A percentile compares a stretch with the other conserved stretches of the same genome.
phyloP scores from a whole-genome alignment of 306 rosid species.

The Vigna radiata region DNA sequence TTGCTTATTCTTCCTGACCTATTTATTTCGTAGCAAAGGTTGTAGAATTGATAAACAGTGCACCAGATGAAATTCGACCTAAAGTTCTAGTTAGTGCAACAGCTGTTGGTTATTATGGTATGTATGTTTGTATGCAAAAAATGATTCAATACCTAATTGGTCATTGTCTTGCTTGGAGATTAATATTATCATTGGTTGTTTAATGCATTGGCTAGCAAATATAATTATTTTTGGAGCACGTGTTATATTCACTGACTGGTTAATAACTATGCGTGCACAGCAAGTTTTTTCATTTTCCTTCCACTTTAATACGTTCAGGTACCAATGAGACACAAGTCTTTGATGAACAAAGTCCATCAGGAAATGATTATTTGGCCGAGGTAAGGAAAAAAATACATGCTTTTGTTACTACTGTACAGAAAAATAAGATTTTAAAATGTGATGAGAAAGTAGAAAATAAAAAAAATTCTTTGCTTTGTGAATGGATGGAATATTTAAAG shows the following conservation, averaged over 20 bases:
- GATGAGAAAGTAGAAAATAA: background rate
- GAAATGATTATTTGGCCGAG: constrained; percentile 96
- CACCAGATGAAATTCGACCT: constrained; percentile 78
- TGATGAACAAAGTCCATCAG: constrained; percentile 89
- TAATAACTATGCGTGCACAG: background rate
- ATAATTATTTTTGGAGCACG: constrained; percentile 4
- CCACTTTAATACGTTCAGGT: constrained; percentile 56
- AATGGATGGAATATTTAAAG: constrained; percentile 7
- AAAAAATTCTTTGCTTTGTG: background rate
- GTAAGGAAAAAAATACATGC: constrained; percentile 49
- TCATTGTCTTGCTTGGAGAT: constrained; percentile 1
- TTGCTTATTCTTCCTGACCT: constrained; percentile 51
- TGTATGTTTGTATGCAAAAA: constrained; percentile 52
- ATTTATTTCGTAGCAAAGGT: constrained; percentile 66
- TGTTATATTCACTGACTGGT: constrained; percentile 5
- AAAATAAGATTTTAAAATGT: background rate
- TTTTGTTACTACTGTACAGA: background rate
- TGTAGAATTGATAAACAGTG: constrained; percentile 75
- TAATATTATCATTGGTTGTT: constrained; percentile 10
- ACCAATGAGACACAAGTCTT: constrained; percentile 75
- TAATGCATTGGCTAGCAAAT: constrained; percentile 5
- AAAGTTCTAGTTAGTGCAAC: constrained; percentile 91
- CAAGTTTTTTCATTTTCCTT: constrained; percentile 33
- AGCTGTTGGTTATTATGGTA: constrained; percentile 97
- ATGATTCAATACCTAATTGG: constrained; percentile 5